Evolutionary conservation across 1,139 yeast genomes (phyloP).

Genomic region (Waltiozyma sp.): DNA sequence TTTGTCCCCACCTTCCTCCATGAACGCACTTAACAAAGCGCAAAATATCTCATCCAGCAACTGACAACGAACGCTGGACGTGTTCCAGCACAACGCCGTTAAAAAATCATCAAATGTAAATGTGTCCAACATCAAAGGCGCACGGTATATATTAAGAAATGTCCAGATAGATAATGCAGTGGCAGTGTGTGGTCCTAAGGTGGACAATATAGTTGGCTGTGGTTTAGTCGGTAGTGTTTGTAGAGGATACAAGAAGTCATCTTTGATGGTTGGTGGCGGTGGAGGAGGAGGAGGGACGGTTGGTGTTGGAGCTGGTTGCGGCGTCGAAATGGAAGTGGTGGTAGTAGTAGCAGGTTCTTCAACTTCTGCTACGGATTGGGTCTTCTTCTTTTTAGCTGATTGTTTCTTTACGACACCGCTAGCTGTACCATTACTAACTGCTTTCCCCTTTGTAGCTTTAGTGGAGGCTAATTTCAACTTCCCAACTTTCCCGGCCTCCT

Average conservation of each 20-base stretch:
- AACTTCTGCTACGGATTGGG: too few species aligned
- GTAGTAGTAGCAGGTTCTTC: too few species aligned
- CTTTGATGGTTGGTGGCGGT: slow-evolving; percentile 21
- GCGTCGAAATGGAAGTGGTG: too few species aligned
- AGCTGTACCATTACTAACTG: too few species aligned
- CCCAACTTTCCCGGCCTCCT: too few species aligned
- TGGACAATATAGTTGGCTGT: slow-evolving; percentile 11
- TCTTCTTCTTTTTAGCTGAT: too few species aligned
- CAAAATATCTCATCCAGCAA: slow-evolving; percentile 67
- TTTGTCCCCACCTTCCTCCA: slow-evolving; percentile 12
- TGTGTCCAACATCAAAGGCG: slow-evolving; percentile 52
- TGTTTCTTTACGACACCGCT: too few species aligned
- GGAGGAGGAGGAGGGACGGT: slow-evolving; percentile 9
- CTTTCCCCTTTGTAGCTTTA: too few species aligned
- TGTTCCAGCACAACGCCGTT: slow-evolving; percentile 48
- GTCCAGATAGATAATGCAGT: slow-evolving; percentile 63
- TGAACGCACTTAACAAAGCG: slow-evolving; percentile 30
- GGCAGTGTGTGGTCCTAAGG: slow-evolving; percentile 20
- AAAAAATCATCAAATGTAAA: slow-evolving; percentile 75
- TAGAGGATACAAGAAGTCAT: slow-evolving; percentile 24
- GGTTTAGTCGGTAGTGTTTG: slow-evolving; percentile 13
- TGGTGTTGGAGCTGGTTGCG: slow-evolving; percentile 1
- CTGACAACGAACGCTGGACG: slow-evolving; percentile 35
- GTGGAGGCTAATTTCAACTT: too few species aligned
- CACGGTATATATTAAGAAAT: slow-evolving; percentile 61